A percentile compares a stretch with the other conserved stretches of the same genome.
Conservation (phyloP, 2,329 filamentous ascomycete species). For the Bipolaris bicolor region DNA sequence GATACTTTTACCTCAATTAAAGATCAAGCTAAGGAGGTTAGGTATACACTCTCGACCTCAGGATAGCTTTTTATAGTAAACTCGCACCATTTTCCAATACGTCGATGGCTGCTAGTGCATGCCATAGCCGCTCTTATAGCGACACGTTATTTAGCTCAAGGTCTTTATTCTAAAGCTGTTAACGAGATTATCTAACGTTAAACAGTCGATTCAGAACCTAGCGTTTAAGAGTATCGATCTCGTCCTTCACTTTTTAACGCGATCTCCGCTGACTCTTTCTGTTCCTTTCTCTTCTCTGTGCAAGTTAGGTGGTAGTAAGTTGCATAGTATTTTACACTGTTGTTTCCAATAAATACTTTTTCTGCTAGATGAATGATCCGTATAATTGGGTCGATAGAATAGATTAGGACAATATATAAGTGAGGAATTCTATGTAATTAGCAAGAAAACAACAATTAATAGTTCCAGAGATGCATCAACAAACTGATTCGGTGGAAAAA, state of each 20-base stretch:
- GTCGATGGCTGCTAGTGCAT: conserved; percentile 12
- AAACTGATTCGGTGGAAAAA: too few relatives aligned
- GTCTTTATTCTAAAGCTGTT: conserved; percentile 12
- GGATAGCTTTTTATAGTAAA: conserved; percentile 3
- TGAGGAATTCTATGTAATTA: neutral
- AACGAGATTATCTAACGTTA: conserved; percentile 5
- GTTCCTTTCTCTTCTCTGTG: conserved; percentile 12
- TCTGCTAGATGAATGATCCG: too few relatives aligned
- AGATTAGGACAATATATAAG: neutral
- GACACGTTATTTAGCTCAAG: conserved; percentile 7
- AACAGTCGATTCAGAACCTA: conserved; percentile 11
- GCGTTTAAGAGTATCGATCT: conserved; percentile 12
- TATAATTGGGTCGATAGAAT: neutral
- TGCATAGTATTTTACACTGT: too few relatives aligned
- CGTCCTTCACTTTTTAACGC: conserved; percentile 10
- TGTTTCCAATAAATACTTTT: neutral
- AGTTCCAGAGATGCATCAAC: too few relatives aligned
- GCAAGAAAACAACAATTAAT: too few relatives aligned
- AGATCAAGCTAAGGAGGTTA: too few relatives aligned
- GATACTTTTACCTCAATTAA: too few relatives aligned
- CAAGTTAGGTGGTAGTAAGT: conserved; percentile 2
- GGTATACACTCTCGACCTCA: conserved; percentile 4
- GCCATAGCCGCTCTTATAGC: conserved; percentile 8
- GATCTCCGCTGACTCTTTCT: conserved; percentile 10
- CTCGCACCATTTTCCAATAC: conserved; percentile 11